Conservation (phyloP, 176 grass and related monocot genomes). For the Musa schizocarpa region DNA sequence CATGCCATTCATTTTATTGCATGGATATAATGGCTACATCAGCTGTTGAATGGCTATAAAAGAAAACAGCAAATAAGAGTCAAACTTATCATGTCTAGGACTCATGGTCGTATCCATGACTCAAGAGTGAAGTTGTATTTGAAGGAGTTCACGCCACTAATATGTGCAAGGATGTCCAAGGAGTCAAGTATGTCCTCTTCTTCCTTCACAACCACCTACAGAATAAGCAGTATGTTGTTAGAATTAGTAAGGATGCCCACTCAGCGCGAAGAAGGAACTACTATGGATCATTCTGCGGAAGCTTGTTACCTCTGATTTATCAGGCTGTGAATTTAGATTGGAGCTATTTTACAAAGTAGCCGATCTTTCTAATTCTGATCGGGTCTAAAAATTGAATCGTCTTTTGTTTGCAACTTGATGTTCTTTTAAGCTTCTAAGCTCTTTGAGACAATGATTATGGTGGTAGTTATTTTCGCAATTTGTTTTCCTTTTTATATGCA, state of each 20-base stretch:
- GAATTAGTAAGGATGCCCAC: background rate
- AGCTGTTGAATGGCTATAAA: conserved; percentile 1
- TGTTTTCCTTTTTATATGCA: too few relatives aligned
- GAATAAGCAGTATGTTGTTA: background rate
- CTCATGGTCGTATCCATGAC: conserved; percentile 46
- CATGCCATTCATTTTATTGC: conserved; percentile 9
- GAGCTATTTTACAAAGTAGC: background rate
- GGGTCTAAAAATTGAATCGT: too few relatives aligned
- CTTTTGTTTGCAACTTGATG: background rate
- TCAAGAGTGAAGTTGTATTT: conserved; percentile 55
- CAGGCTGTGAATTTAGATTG: background rate
- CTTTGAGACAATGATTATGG: background rate
- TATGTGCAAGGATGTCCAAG: conserved; percentile 48
- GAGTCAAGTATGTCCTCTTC: conserved; percentile 52
- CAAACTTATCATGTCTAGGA: background rate
- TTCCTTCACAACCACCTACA: conserved; percentile 55
- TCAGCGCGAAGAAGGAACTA: background rate
- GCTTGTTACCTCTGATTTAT: too few relatives aligned
- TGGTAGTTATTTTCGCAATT: too few relatives aligned
- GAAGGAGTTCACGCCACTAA: conserved; percentile 49
- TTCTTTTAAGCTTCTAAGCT: background rate
- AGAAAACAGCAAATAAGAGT: background rate
- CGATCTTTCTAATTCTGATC: too few relatives aligned
- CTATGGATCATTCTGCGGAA: too few relatives aligned
- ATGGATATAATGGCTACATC: background rate